Percentiles rank a stretch among this genome's conserved stretches.
These are phyloP conservation scores for Adiantum capillusveneris DNA, from an alignment of 75 land plant species.

Conservation along the genomic window DNA sequence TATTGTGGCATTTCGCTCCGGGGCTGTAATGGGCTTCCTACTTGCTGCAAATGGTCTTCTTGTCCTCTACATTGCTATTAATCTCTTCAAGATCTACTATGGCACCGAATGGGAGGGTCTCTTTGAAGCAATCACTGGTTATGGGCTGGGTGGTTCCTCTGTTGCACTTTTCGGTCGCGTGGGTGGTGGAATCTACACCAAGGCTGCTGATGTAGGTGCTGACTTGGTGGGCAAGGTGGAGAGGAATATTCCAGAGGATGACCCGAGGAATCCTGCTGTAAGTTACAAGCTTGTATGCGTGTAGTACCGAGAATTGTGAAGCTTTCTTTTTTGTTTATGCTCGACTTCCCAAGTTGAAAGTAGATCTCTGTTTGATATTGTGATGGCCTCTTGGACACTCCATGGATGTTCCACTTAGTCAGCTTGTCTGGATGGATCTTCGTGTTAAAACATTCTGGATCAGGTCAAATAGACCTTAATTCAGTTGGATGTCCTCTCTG, in stretches of 20 bases:
- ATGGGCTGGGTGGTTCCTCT: conserved; percentile 65
- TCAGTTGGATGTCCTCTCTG: too few relatives aligned
- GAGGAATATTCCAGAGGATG: conserved; percentile 71
- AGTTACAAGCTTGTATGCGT: too few relatives aligned
- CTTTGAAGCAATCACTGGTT: conserved; percentile 61
- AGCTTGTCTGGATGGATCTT: too few relatives aligned
- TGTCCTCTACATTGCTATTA: conserved; percentile 41
- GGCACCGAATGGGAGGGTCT: conserved; percentile 69
- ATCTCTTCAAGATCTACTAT: conserved; percentile 55
- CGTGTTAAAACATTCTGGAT: too few relatives aligned
- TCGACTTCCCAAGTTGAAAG: too few relatives aligned
- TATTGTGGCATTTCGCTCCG: conserved; percentile 76
- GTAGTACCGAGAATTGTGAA: too few relatives aligned
- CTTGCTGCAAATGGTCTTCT: conserved; percentile 70
- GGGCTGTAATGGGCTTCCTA: conserved; percentile 82
- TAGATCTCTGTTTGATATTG: too few relatives aligned
- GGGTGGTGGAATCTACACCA: too few relatives aligned
- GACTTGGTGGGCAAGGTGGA: conserved; percentile 67
- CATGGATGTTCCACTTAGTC: too few relatives aligned
- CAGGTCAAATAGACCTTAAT: too few relatives aligned
- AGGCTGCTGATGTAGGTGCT: conserved; percentile 82
- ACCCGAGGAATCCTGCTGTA: conserved; percentile 82
- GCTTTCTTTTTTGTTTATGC: too few relatives aligned
- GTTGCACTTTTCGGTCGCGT: conserved; percentile 84
- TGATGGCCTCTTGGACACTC: too few relatives aligned